phyloP scores from a whole-genome alignment of 2,329 filamentous ascomycete genomes.

The Clonostachys sp. region DNA sequence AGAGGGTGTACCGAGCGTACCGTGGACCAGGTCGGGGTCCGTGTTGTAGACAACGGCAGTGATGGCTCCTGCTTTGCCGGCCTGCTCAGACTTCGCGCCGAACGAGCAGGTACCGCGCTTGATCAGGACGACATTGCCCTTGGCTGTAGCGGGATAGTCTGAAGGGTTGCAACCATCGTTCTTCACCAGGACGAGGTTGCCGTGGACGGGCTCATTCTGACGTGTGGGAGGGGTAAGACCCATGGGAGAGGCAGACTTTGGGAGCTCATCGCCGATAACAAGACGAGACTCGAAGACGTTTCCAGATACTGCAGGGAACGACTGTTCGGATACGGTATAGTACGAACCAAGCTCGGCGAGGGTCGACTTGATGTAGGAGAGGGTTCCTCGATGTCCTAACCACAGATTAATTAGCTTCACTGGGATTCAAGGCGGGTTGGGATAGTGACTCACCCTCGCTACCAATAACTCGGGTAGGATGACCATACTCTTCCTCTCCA shows the following conservation, averaged over 20 bases:
- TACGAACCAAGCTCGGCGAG: constrained; percentile 47
- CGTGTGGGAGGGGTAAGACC: constrained; percentile 63
- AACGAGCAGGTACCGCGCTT: constrained; percentile 68
- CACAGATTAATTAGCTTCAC: constrained; percentile 40
- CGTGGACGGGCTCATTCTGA: constrained; percentile 53
- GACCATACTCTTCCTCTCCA: constrained; percentile 55
- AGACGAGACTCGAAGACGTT: constrained; percentile 55
- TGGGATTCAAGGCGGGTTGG: constrained; percentile 58
- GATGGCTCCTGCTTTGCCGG: constrained; percentile 64
- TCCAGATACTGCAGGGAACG: constrained; percentile 58
- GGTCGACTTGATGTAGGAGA: not conserved
- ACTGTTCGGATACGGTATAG: constrained; percentile 59
- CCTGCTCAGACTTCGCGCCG: constrained; percentile 63
- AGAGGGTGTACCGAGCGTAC: constrained; percentile 62
- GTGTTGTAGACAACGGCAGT: constrained; percentile 75
- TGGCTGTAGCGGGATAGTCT: constrained; percentile 57
- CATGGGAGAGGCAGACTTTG: constrained; percentile 50
- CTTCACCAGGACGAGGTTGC: constrained; percentile 52
- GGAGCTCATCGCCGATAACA: constrained; percentile 46
- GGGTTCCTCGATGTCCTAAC: not conserved
- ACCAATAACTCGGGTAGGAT: constrained; percentile 68
- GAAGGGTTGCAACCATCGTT: constrained; percentile 59
- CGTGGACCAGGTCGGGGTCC: constrained; percentile 55
- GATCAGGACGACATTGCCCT: constrained; percentile 66
- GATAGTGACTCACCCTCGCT: constrained; percentile 60